phyloP scores from a whole-genome alignment of 164 flowering plant genomes.

The Vitis rupestris region DNA sequence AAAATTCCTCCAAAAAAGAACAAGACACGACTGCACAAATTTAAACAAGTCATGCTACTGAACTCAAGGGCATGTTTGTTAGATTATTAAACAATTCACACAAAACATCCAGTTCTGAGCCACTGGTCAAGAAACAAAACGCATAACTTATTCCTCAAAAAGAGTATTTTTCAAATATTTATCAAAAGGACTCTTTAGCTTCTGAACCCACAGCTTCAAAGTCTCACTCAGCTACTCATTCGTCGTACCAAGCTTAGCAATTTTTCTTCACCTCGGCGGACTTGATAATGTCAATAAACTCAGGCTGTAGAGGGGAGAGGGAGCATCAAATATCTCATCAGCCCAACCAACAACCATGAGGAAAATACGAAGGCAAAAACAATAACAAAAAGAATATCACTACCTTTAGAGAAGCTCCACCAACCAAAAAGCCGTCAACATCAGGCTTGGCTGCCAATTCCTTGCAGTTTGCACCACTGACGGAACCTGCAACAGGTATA shows the following conservation, averaged over 20 bases:
- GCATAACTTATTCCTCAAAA: slow-evolving; percentile 1
- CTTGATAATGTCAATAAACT: slow-evolving; percentile 83
- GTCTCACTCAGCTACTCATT: neutral
- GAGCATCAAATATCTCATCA: neutral
- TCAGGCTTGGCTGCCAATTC: slow-evolving; percentile 76
- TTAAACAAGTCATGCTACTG: neutral
- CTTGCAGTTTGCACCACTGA: slow-evolving; percentile 77
- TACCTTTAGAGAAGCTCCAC: slow-evolving; percentile 93
- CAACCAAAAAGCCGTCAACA: slow-evolving; percentile 90
- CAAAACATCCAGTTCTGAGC: neutral
- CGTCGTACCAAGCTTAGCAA: slow-evolving; percentile 19
- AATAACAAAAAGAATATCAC: neutral
- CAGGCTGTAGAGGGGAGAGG: slow-evolving; percentile 44
- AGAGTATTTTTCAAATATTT: neutral
- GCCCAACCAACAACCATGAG: neutral
- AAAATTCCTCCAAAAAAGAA: too few relatives aligned
- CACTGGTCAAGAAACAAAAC: neutral
- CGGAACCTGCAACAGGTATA: slow-evolving; percentile 53
- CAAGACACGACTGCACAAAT: too few relatives aligned
- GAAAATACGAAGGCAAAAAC: neutral
- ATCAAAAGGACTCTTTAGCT: slow-evolving; percentile 3
- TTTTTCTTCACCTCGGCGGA: slow-evolving; percentile 61
- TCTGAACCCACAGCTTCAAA: neutral
- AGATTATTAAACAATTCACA: neutral
- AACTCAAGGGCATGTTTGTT: neutral